Conservation (phyloP, 371 early-diverging fungal genomes). For the Massospora cicadina region DNA sequence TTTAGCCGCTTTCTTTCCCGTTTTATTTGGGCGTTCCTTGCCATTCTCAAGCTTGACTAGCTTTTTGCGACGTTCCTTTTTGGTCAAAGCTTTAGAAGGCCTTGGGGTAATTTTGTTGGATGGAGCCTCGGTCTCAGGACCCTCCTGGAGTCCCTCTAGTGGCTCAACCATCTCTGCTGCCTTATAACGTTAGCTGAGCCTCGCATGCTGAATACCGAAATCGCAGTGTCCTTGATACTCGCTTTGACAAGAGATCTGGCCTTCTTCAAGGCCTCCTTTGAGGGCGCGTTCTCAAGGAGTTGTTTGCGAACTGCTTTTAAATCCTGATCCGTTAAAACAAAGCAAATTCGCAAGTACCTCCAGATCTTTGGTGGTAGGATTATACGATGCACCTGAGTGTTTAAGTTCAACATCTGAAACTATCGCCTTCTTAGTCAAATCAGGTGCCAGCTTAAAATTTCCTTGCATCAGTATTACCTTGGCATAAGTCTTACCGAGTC, state of each 20-base stretch:
- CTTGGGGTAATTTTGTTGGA: background rate
- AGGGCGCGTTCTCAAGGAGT: background rate
- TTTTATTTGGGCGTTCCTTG: background rate
- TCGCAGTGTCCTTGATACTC: background rate
- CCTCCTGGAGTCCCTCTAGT: background rate
- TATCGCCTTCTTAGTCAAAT: background rate
- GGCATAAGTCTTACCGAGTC: background rate
- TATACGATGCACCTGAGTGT: background rate
- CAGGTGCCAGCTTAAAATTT: background rate
- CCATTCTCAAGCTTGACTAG: background rate
- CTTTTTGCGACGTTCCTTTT: background rate
- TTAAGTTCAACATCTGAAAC: background rate
- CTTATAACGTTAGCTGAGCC: too few relatives aligned
- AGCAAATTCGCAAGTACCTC: background rate
- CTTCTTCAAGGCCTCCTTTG: background rate
- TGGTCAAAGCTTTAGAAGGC: background rate
- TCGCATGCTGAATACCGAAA: background rate
- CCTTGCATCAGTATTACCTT: background rate
- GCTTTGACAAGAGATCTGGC: background rate
- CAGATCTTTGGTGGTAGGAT: background rate
- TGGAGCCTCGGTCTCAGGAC: background rate
- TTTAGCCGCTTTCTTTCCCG: background rate
- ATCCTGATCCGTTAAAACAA: background rate
- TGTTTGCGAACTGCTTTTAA: background rate
- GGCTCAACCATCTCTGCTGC: background rate